phyloP scores from a whole-genome alignment of 305 asterid species.

The Fraxinus nigra region DNA sequence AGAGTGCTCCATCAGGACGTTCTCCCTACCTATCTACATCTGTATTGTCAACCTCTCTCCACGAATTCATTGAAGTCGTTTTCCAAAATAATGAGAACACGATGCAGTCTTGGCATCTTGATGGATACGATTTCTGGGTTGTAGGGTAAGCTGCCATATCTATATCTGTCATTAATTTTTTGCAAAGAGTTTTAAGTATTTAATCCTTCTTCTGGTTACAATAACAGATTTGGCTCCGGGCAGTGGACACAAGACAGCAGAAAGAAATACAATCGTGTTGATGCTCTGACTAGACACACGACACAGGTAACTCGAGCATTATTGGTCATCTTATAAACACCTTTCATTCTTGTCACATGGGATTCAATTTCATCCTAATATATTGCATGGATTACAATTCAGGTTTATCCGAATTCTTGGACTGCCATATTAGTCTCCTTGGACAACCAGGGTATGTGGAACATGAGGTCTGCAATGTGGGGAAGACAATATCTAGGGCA shows the following conservation, averaged over 20 bases:
- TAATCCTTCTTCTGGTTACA: constrained; percentile 10
- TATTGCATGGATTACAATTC: constrained; percentile 7
- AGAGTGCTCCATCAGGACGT: constrained; percentile 47
- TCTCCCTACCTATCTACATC: constrained; percentile 49
- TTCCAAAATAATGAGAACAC: constrained; percentile 63
- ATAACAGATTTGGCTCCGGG: constrained; percentile 63
- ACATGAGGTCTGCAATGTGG: constrained; percentile 89
- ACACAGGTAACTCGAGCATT: constrained; percentile 52
- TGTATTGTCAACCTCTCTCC: constrained; percentile 65
- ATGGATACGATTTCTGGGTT: constrained; percentile 96
- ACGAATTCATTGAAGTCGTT: constrained; percentile 74
- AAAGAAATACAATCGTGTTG: constrained; percentile 62
- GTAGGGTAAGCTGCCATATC: constrained; percentile 57
- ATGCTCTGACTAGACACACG: constrained; percentile 86
- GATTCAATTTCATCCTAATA: background rate
- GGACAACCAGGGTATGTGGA: constrained; percentile 99
- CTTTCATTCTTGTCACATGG: background rate
- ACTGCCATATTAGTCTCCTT: constrained; percentile 68
- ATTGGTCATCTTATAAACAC: background rate
- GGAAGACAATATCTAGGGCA: constrained; percentile 89
- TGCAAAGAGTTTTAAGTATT: background rate
- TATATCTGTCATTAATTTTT: too few relatives aligned
- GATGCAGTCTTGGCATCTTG: constrained; percentile 87
- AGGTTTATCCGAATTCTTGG: constrained; percentile 94
- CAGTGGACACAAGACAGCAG: constrained; percentile 67